Conservation (phyloP, 2,329 filamentous ascomycete genomes). For the Aulographum hederae region DNA sequence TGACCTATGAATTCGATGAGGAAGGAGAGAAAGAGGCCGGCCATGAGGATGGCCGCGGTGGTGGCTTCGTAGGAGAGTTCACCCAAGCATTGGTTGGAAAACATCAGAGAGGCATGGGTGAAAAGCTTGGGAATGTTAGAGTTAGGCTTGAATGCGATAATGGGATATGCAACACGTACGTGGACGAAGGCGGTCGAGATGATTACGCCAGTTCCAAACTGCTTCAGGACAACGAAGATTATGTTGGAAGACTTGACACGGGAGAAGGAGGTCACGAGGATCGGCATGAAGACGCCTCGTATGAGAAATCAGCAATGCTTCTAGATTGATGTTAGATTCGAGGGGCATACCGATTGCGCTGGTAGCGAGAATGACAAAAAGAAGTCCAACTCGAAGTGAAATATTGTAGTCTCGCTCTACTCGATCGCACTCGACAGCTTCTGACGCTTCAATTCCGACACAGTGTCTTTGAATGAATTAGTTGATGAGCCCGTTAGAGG, state of each 20-base stretch:
- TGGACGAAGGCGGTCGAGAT: constrained; percentile 55
- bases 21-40: constrained; percentile 55
- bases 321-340: not conserved
- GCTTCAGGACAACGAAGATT: constrained; percentile 47
- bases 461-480: too few species aligned
- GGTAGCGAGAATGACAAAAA: constrained; percentile 54
- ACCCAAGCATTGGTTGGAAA: constrained; percentile 49
- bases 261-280: constrained; percentile 41
- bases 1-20: constrained; percentile 49
- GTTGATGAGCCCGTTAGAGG: not conserved
- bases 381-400: constrained; percentile 41
- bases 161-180: constrained; percentile 19
- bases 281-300: constrained; percentile 43
- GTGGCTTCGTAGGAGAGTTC: constrained; percentile 49
- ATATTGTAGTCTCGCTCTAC: constrained; percentile 45
- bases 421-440: constrained; percentile 32
- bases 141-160: not conserved
- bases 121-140: constrained; percentile 34
- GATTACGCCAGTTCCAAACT: constrained; percentile 55
- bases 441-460: too few species aligned
- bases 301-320: constrained; percentile 4
- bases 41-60: constrained; percentile 54
- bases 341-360: constrained; percentile 37
- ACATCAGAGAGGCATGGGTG: constrained; percentile 57
- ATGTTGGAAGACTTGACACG: constrained; percentile 28